Base-by-base conservation (phyloP, 2,329 filamentous ascomycete species). In the Aquanectria penicillioides region DNA sequence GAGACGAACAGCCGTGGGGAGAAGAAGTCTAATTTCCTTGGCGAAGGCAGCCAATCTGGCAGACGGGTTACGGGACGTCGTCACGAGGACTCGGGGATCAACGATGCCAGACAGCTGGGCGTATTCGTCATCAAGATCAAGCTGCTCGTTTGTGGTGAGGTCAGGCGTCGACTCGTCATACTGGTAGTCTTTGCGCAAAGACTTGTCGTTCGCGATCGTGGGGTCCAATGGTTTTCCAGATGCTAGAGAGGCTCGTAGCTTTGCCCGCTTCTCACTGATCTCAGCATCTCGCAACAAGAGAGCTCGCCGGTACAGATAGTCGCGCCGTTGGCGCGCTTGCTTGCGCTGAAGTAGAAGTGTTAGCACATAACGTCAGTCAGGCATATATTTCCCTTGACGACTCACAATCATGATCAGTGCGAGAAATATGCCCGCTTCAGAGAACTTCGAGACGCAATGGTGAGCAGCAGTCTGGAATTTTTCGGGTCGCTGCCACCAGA, bases 91-190 rank as follows among this genome's bases (percentile, higher is more conserved):
- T 50, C 94, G 85, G 6, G 94, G 93, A 67, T 98, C 95, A 31
- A 95, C 87, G 33, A 98, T 87, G 26, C 95, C 95, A n/a, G 91
- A 95, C 1, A 97, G 86, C 66, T 94, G 88, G 20, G 90, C 87
- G 75, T 97, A 98, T 78, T 98, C 94, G 71, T 97, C 92, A 72
- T 96, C 92, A 17, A 96, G 78, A 53, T 92, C 89, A 15, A 93
- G 77, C 73, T 89, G 84, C 56, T 93, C 89, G 56, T 92, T 84
- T 15, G 82, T 80, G 3, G 83, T 87, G 52, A 88, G 79, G 68
- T 93, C 90, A 18, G 85, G 83, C 20, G 87, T 81, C 4, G 92
- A 92, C 77, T 97, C 94, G 73, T 99, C 95, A 74, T 94, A 99
- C 73, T 94, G 93, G 79, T 91, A 97, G 74, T 98, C 93, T 72